Evolutionary conservation across 2,329 filamentous ascomycete genomes (phyloP).

Genomic region (Spiromastix sp.): DNA sequence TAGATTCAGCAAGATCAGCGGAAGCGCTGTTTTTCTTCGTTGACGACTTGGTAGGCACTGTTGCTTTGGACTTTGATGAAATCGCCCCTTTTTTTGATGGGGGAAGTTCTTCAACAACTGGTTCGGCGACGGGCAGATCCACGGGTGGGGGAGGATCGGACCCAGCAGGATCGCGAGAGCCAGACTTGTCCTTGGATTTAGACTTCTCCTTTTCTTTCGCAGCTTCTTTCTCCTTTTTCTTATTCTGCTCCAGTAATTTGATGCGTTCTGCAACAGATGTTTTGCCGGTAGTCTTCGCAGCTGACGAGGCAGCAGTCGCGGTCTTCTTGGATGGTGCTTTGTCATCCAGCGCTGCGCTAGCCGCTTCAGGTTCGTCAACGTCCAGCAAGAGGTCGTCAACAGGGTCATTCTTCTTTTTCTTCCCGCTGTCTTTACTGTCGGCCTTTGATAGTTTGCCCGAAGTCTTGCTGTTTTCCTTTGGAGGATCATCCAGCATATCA

Average conservation of each 20-base stretch:
- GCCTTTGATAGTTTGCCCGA: slow-evolving; percentile 14
- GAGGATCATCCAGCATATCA: slow-evolving; percentile 26
- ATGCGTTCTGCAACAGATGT: slow-evolving; percentile 45
- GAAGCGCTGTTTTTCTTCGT: slow-evolving; percentile 9
- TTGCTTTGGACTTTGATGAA: slow-evolving; percentile 23
- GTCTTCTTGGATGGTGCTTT: slow-evolving; percentile 31
- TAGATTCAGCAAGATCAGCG: slow-evolving; percentile 18
- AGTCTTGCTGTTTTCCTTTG: slow-evolving; percentile 17
- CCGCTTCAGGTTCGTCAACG: slow-evolving; percentile 22
- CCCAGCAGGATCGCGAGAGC: slow-evolving; percentile 21
- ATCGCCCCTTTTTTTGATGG: slow-evolving; percentile 16
- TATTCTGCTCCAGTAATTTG: slow-evolving; percentile 34
- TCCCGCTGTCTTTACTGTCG: slow-evolving; percentile 14
- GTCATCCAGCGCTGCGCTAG: slow-evolving; percentile 27
- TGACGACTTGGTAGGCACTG: slow-evolving; percentile 10
- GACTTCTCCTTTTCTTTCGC: slow-evolving; percentile 25
- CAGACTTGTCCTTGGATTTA: slow-evolving; percentile 23
- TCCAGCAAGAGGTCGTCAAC: slow-evolving; percentile 25
- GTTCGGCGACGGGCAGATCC: slow-evolving; percentile 7
- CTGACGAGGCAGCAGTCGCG: slow-evolving; percentile 28
- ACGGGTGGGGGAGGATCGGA: slow-evolving; percentile 17
- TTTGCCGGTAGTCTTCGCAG: slow-evolving; percentile 31
- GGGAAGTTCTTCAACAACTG: slow-evolving; percentile 10
- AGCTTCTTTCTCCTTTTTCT: slow-evolving; percentile 30
- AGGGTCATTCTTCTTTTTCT: slow-evolving; percentile 17